Conservation (phyloP, 352 stramenopile genomes). For the Elongisporangium prolatum region DNA sequence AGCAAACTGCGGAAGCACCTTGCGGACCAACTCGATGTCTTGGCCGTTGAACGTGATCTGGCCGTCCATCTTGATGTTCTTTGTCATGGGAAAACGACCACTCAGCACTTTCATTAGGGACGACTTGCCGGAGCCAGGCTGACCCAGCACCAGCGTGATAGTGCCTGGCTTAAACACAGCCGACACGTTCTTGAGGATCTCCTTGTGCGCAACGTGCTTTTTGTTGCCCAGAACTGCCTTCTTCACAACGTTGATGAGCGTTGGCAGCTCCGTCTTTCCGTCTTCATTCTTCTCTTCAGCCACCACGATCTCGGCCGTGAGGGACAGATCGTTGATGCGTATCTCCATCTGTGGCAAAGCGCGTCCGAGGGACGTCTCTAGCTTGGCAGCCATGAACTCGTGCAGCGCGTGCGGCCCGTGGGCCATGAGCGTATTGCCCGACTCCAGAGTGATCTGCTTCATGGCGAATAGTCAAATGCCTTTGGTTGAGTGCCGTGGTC, state of each 20-base stretch:
- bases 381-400: conserved; percentile 7
- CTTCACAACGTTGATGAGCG: conserved; percentile 35
- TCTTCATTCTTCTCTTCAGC: conserved; percentile 10
- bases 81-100: too few relatives aligned
- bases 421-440: conserved; percentile 7
- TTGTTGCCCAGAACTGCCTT: conserved; percentile 7
- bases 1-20: too few relatives aligned
- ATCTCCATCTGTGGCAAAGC: conserved; percentile 19
- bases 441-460: conserved; percentile 1
- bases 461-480: not conserved
- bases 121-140: too few relatives aligned
- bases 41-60: too few relatives aligned
- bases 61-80: too few relatives aligned
- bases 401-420: conserved; percentile 17
- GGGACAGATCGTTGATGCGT: conserved; percentile 18
- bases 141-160: too few relatives aligned
- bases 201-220: too few relatives aligned
- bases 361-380: conserved; percentile 12
- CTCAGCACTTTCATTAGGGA: too few relatives aligned
- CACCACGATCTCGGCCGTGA: conserved; percentile 21
- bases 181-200: too few relatives aligned
- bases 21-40: too few relatives aligned
- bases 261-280: conserved; percentile 23
- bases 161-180: too few relatives aligned
- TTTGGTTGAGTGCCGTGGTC: not conserved